Evolutionary conservation across 148 eudicot species (phyloP), one percentile per base, ranked within the genome.

Genomic region (Fallopia convolvulus): DNA sequence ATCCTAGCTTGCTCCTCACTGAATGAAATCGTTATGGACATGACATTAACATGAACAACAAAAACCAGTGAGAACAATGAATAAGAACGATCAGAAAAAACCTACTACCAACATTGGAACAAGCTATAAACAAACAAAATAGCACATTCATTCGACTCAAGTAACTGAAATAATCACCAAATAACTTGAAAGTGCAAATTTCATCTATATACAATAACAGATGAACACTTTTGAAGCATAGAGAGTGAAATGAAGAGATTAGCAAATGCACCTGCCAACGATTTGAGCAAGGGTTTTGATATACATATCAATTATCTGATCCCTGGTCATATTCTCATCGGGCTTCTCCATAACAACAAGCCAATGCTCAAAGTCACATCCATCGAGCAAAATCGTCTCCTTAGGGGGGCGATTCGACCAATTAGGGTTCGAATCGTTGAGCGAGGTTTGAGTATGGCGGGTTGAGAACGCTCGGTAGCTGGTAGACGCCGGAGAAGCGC

Each of bases 341-440:
- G 88, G 88, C 44, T 81, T 72, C 41, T 85, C 88, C 32, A 81
- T 40, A 48, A 85, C 88, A 40, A 85, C 79, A 46, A 85, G 84
- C 83, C 84, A 91, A 65, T 91, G 97, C 85, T 91, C 97, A 48
- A 91, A 94, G 81, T 94, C 98, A 47, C 98, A 94, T 0, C 98
- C 98, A 50, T 94, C 97, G 30, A 92, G 88, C 68, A 94, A 42
- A 40, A 92, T 94, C 76, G 97, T 90, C 87, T 92, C 98, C 77
- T 94, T 94, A 3, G 98, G 98, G 2, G 97, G 98, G 0, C 97
- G 88, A 66, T 89, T 94, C 4, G 93, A 86, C 88, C 89, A 89
- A 63, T 91, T 93, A 75, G 92, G 86, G 82, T 75, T 86, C 12
- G 88, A 85, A 77, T 93, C 98, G 30, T 83, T 91, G 50, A 89